Evolutionary conservation across 2,329 filamentous ascomycete genomes (phyloP), one percentile per base, ranked within the genome.

Genomic region (Nemania sp.): DNA sequence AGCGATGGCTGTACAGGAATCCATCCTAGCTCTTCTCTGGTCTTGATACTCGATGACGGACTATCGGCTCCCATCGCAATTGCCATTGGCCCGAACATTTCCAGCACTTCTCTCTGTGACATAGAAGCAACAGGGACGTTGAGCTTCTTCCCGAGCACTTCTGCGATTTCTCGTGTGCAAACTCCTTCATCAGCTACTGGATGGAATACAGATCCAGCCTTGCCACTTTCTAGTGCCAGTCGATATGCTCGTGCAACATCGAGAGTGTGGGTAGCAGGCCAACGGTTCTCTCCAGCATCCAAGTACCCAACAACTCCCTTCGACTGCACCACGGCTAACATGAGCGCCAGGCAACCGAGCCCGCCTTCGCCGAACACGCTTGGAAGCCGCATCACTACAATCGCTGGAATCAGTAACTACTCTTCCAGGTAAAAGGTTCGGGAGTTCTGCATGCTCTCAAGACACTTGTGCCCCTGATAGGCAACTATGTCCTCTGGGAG

Each of bases 321-420:
- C 7, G 20, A 19, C 24, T 49, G 19, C 9, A 30, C 40, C 5
- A 17, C n/a, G 5, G 33, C 39, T 3, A 54, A 26, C 40, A 54
- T 54, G 15, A 43, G 52, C 7, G 52, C 44, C 7, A 54, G 26
- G 15, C 39, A 56, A 7, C 53, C 53, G 22, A 51, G 43, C 8
- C 42, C 36, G 2, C 53, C 53, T 7, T 41, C 22, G 17, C 53
- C 48, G 24, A 48, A 51, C 1, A 56, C 43, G 12, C 41, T 52
- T 11, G 53, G 53, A 17, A 56, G 53, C 6, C 53, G 28, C 42
- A 56, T 51, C n/a, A 56, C 43, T n/a, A n/a, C n/a, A n/a, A n/a
- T n/a, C n/a, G n/a, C n/a, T n/a, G n/a, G n/a, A n/a, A n/a, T n/a
- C n/a, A n/a, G n/a, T n/a, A n/a, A n/a, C n/a, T n/a, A n/a, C n/a